Evolutionary conservation across 805 yeast species (phyloP).

Genomic region (Saccharomycopsis sp.): DNA sequence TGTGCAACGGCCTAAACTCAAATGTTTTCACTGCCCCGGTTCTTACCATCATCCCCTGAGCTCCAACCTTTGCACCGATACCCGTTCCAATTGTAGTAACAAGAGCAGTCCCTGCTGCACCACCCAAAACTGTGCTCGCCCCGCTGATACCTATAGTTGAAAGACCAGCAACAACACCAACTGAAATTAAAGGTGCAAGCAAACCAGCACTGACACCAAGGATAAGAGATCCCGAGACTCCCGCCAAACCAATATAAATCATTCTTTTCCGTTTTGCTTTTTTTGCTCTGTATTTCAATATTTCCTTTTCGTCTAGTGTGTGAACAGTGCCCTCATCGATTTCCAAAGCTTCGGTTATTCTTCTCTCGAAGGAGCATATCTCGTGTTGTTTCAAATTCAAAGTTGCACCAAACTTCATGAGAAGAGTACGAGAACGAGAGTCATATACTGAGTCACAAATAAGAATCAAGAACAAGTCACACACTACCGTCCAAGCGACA

Average conservation of each 20-base stretch:
- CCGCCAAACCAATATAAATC: conserved; percentile 89
- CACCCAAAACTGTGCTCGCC: conserved; percentile 88
- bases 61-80: conserved; percentile 85
- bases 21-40: conserved; percentile 91
- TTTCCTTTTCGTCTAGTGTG: conserved; percentile 64
- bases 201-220: conserved; percentile 93
- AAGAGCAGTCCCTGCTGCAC: conserved; percentile 92
- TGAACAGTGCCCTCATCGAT: conserved; percentile 77
- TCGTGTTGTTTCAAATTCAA: conserved; percentile 60
- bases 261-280: conserved; percentile 58
- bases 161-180: conserved; percentile 95
- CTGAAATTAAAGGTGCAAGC: conserved; percentile 87
- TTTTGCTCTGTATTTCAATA: conserved; percentile 66
- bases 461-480: conserved; percentile 79
- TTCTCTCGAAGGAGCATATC: conserved; percentile 79
- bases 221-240: conserved; percentile 91
- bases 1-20: conserved; percentile 88
- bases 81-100: conserved; percentile 90
- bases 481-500: conserved; percentile 86
- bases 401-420: conserved; percentile 57
- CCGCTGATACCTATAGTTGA: conserved; percentile 92
- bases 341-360: conserved; percentile 86
- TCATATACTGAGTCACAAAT: conserved; percentile 84
- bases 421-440: conserved; percentile 76
- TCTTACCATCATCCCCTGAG: conserved; percentile 75